A percentile compares a stretch with the other conserved stretches of the same genome.
Conservation (phyloP, 441 rosid genomes). For the Brassica hybrid region DNA sequence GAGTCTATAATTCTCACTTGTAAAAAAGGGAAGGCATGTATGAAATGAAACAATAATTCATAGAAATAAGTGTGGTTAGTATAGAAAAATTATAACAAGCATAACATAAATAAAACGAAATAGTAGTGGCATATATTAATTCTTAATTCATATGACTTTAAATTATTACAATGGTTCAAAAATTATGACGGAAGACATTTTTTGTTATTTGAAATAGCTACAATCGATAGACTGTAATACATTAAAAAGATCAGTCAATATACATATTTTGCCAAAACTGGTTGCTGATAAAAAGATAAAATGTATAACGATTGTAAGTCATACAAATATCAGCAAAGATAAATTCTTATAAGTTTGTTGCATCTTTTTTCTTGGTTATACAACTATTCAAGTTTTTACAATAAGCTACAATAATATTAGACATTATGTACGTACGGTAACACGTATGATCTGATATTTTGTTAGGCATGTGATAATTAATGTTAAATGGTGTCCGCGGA, state of each 20-base stretch:
- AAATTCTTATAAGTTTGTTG: background rate
- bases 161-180: background rate
- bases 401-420: conserved; percentile 14
- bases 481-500: conserved; percentile 8
- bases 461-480: background rate
- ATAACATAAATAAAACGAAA: background rate
- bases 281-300: conserved; percentile 18
- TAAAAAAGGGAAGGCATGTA: background rate
- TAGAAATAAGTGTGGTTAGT: conserved; percentile 6
- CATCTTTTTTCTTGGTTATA: background rate
- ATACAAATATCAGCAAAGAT: conserved; percentile 8
- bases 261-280: background rate
- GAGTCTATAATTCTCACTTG: background rate
- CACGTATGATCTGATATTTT: conserved; percentile 12
- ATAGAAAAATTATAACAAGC: background rate
- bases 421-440: background rate
- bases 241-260: background rate
- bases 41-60: background rate
- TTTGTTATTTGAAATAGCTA: background rate
- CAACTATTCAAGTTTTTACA: background rate
- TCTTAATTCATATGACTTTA: background rate
- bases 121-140: background rate
- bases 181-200: background rate
- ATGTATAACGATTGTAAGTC: background rate
- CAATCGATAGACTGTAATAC: background rate